A percentile compares a stretch with the other conserved stretches of the same genome.
Conservation (phyloP, 352 stramenopile genomes). For the Phytophthora fragariaefolia region DNA sequence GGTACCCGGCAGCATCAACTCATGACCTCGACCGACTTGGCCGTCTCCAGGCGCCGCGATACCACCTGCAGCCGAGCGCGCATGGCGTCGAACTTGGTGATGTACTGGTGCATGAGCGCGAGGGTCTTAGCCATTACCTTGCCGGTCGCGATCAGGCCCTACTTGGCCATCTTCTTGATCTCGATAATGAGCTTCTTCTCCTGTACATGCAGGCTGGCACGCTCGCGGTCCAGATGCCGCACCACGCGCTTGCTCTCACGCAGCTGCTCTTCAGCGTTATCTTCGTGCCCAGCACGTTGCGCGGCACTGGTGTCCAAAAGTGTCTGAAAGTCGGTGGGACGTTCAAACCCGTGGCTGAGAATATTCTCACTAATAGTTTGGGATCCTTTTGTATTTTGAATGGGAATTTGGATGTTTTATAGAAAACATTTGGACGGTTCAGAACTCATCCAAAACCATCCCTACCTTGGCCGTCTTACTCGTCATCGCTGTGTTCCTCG, state of each 20-base stretch:
- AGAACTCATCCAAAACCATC: too few relatives aligned
- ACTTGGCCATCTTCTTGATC: constrained; percentile 98
- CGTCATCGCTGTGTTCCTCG: too few relatives aligned
- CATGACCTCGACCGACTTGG: constrained; percentile 97
- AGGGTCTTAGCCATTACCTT: constrained; percentile 98
- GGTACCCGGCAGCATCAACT: constrained; percentile 81
- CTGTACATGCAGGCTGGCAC: constrained; percentile 90
- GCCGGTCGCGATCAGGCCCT: constrained; percentile 95
- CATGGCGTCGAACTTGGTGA: constrained; percentile 99
- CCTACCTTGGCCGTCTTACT: too few relatives aligned
- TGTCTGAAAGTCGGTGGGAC: too few relatives aligned
- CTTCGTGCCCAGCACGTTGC: constrained; percentile 77
- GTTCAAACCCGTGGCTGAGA: too few relatives aligned
- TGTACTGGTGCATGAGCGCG: constrained; percentile 95
- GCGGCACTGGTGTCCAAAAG: too few relatives aligned
- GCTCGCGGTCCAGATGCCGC: constrained; percentile 96
- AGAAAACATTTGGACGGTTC: too few relatives aligned
- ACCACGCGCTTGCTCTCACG: constrained; percentile 98
- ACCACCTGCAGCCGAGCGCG: constrained; percentile 96
- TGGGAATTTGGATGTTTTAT: too few relatives aligned
- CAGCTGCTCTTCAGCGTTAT: constrained; percentile 91
- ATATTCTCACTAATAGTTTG: too few relatives aligned
- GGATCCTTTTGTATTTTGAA: too few relatives aligned
- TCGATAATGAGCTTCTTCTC: constrained; percentile 96
- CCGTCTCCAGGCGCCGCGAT: constrained; percentile 93